Percentiles rank a stretch among this genome's conserved stretches.
phyloP scores from a whole-genome alignment of 1,139 yeast genomes.

The Pichia sp. region DNA sequence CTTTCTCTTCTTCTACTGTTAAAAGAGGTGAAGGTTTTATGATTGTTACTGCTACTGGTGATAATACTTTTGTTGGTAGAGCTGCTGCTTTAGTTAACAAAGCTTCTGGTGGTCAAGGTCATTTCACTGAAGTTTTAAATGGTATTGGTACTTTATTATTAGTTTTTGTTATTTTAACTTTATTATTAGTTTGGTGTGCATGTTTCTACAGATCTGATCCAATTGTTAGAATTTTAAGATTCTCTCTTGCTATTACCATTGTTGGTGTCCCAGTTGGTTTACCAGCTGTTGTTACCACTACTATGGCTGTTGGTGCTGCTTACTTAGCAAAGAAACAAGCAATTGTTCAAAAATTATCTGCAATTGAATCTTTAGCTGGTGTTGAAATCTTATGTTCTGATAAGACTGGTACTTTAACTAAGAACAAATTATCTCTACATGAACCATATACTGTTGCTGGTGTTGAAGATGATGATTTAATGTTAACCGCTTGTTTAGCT shows the following conservation, averaged over 20 bases:
- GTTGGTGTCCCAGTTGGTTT: conserved; percentile 99
- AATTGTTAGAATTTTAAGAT: conserved; percentile 88
- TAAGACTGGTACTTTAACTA: conserved; percentile 98
- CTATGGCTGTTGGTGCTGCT: conserved; percentile 99
- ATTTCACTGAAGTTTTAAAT: conserved; percentile 95
- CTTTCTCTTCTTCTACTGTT: conserved; percentile 92
- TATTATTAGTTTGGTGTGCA: conserved; percentile 88
- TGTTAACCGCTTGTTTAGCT: conserved; percentile 97
- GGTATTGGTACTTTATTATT: conserved; percentile 93
- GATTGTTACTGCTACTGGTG: conserved; percentile 96
- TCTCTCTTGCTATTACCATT: conserved; percentile 95
- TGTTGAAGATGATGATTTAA: conserved; percentile 94
- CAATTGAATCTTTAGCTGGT: conserved; percentile 92
- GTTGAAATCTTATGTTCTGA: conserved; percentile 98
- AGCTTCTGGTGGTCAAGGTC: conserved; percentile 92
- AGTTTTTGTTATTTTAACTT: conserved; percentile 82
- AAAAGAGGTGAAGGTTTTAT: conserved; percentile 96
- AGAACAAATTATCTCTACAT: conserved; percentile 91
- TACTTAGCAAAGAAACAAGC: conserved; percentile 98
- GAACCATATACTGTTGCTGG: conserved; percentile 99
- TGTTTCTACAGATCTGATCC: conserved; percentile 90
- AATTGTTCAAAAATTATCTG: conserved; percentile 95
- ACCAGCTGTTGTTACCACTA: conserved; percentile 98
- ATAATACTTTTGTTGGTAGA: conserved; percentile 87
- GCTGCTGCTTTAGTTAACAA: conserved; percentile 92